A percentile compares a stretch with the other conserved stretches of the same genome.
Evolutionary conservation across 192 early-diverging fungal species (phyloP).

Genomic region (Umbelopsis sp.): DNA sequence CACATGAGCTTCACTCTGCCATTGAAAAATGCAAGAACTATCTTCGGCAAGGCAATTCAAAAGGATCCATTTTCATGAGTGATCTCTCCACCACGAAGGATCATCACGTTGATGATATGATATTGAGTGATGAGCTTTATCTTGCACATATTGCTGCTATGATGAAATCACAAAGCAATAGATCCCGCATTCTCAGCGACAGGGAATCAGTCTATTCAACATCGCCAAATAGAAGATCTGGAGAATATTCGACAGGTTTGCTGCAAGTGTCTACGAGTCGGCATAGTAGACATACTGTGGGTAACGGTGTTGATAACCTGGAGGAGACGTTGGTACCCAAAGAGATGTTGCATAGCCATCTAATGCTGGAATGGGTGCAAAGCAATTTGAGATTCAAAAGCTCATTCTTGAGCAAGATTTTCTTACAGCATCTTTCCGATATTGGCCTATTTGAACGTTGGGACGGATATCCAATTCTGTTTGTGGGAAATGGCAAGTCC

Average conservation of each 20-base stretch:
- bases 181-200: background rate
- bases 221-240: conserved; percentile 22
- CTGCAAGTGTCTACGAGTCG: conserved; percentile 27
- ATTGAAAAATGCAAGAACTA: conserved; percentile 33
- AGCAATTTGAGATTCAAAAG: conserved; percentile 44
- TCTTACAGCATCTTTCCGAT: conserved; percentile 60
- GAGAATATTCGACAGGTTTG: conserved; percentile 23
- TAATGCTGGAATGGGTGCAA: conserved; percentile 41
- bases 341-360: conserved; percentile 28
- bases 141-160: conserved; percentile 52
- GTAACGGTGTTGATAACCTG: conserved; percentile 1
- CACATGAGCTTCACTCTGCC: conserved; percentile 21
- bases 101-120: conserved; percentile 33
- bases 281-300: background rate
- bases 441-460: conserved; percentile 56
- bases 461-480: conserved; percentile 49
- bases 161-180: conserved; percentile 33
- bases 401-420: conserved; percentile 28
- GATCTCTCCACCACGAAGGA: conserved; percentile 43
- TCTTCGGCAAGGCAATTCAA: conserved; percentile 19
- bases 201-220: background rate
- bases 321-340: conserved; percentile 23
- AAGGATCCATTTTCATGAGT: conserved; percentile 37
- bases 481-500: conserved; percentile 6
- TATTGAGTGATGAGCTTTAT: conserved; percentile 48